Conservation (phyloP, 2,329 filamentous ascomycete species). For the Chrysoporthe puriensis region DNA sequence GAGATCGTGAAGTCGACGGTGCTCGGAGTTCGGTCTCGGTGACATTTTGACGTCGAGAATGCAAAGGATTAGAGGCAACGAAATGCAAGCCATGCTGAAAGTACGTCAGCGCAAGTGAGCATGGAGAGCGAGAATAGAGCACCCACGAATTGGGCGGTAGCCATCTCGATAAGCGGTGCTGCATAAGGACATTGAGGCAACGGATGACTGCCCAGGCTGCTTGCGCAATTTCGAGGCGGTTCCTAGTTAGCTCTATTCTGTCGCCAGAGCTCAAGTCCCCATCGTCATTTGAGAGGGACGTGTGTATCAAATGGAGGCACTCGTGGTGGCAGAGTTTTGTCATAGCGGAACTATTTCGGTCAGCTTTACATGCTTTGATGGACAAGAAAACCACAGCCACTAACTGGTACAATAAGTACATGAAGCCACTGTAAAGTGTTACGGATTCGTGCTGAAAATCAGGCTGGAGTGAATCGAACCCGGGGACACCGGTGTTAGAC, state of each 20-base stretch:
- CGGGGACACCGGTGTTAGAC: conserved; percentile 32
- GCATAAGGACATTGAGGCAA: conserved; percentile 51
- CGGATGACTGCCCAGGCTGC: conserved; percentile 49
- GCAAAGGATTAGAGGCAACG: conserved; percentile 42
- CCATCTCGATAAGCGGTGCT: conserved; percentile 48
- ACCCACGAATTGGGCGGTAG: conserved; percentile 53
- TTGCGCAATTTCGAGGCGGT: conserved; percentile 48
- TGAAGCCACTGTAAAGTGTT: conserved; percentile 50
- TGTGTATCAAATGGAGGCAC: conserved; percentile 48
- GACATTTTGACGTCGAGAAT: conserved; percentile 43
- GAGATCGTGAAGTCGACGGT: conserved; percentile 48
- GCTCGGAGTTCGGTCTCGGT: conserved; percentile 43
- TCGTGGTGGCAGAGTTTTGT: conserved; percentile 48
- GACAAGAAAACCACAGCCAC: conserved; percentile 28
- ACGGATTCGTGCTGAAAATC: conserved; percentile 46
- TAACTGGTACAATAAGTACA: conserved; percentile 58
- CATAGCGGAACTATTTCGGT: conserved; percentile 18
- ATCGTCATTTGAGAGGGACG: conserved; percentile 36
- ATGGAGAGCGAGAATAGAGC: not conserved
- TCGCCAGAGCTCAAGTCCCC: conserved; percentile 36
- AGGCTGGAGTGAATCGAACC: conserved; percentile 22
- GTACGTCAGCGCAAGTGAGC: not conserved
- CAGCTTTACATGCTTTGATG: not conserved
- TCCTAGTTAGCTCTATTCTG: conserved; percentile 44
- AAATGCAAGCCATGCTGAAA: conserved; percentile 40